phyloP scores from a whole-genome alignment of 192 early-diverging fungal species.

The Dimargaris cristalligena region DNA sequence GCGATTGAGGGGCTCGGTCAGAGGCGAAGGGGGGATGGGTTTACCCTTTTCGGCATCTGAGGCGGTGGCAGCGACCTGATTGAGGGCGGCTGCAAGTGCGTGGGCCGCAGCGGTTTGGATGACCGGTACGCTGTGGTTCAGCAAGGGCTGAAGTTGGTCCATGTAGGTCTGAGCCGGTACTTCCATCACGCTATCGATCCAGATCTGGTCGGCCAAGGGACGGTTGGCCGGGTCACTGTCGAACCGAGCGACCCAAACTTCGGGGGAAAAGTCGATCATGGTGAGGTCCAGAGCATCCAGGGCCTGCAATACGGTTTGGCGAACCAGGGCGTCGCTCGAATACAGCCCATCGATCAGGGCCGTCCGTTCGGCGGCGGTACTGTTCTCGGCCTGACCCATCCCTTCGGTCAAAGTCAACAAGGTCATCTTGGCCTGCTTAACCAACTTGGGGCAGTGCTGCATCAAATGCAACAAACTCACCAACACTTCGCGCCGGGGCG shows the following conservation, averaged over 20 bases:
- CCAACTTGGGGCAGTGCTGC: slow-evolving; percentile 17
- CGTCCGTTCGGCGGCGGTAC: slow-evolving; percentile 28
- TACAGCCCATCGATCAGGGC: slow-evolving; percentile 44
- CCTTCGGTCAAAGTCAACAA: slow-evolving; percentile 26
- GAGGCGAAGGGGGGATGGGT: slow-evolving; percentile 10
- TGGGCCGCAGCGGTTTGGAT: slow-evolving; percentile 27
- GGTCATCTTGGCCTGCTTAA: slow-evolving; percentile 10
- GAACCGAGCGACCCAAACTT: slow-evolving; percentile 51
- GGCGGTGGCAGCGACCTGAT: slow-evolving; percentile 31
- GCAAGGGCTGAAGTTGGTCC: slow-evolving; percentile 23
- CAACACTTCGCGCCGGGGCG: slow-evolving; percentile 22
- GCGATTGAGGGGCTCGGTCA: slow-evolving; percentile 6
- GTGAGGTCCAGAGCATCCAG: slow-evolving; percentile 41
- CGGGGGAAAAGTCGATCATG: slow-evolving; percentile 37
- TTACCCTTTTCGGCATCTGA: too few relatives aligned
- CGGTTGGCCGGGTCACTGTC: slow-evolving; percentile 41
- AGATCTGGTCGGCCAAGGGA: slow-evolving; percentile 38
- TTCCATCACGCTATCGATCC: slow-evolving; percentile 45
- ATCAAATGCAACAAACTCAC: slow-evolving; percentile 21
- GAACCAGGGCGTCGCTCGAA: slow-evolving; percentile 44
- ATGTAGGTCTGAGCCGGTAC: slow-evolving; percentile 27
- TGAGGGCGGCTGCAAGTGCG: slow-evolving; percentile 45
- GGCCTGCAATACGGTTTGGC: slow-evolving; percentile 42
- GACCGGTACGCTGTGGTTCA: slow-evolving; percentile 7
- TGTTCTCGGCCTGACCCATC: slow-evolving; percentile 25